Percentiles rank a stretch among this genome's conserved stretches.
Evolutionary conservation across 768 basidiomycete species (phyloP).

Genomic region (Auricularia auricula-judae): DNA sequence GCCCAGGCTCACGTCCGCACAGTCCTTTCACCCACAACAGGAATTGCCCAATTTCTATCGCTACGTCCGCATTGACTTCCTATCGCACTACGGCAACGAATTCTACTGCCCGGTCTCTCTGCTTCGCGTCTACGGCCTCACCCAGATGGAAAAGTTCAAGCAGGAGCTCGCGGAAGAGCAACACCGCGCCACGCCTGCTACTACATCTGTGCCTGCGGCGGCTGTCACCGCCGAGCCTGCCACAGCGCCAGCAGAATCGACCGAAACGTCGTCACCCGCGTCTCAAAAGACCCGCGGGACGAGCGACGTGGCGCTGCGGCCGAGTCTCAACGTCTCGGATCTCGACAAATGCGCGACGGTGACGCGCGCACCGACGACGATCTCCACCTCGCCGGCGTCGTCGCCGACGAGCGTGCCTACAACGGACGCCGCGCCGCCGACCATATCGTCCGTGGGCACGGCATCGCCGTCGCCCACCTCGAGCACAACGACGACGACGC

Average conservation of each 20-base stretch:
- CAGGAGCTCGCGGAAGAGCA: constrained; percentile 70
- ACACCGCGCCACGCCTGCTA: not conserved
- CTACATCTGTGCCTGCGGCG: not conserved
- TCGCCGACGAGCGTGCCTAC: not conserved
- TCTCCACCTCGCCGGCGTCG: not conserved
- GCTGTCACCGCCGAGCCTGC: not conserved
- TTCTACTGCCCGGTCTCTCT: constrained; percentile 94
- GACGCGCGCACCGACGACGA: not conserved
- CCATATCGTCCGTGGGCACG: not conserved
- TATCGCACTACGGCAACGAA: constrained; percentile 86
- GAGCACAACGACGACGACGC: constrained; percentile 12
- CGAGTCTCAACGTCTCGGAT: not conserved
- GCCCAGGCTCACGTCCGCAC: not conserved
- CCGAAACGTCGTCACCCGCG: not conserved
- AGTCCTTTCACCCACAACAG: constrained; percentile 71
- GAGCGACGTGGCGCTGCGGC: not conserved
- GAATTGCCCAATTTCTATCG: constrained; percentile 80
- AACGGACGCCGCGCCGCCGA: not conserved
- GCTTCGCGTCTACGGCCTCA: constrained; percentile 87
- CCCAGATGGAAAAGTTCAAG: constrained; percentile 93
- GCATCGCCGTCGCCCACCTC: not conserved
- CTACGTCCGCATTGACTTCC: constrained; percentile 88
- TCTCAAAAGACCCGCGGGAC: not conserved
- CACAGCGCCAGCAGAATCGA: not conserved
- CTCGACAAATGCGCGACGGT: not conserved